Conservation (phyloP, 1,284 basidiomycete species). For the Trichosporon asahii region DNA sequence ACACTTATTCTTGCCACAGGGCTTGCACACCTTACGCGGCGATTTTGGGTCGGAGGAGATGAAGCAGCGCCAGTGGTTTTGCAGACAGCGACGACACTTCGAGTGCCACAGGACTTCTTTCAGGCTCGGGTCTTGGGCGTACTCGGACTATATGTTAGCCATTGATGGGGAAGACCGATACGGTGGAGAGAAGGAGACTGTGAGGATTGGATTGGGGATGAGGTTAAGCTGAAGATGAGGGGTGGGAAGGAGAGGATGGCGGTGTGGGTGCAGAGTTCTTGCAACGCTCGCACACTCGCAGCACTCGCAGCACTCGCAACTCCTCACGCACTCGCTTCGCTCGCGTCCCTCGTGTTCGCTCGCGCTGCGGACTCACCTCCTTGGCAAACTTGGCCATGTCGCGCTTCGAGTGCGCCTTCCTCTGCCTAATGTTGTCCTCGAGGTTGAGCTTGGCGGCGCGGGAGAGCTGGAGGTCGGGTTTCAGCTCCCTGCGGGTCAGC, state of each 20-base stretch:
- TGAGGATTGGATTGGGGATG: too few species aligned
- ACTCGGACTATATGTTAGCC: constrained; percentile 15
- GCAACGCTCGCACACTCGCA: too few species aligned
- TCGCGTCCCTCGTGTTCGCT: too few species aligned
- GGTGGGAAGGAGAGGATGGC: background rate
- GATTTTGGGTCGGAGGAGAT: constrained; percentile 15
- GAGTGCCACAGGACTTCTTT: constrained; percentile 17
- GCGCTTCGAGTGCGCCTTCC: constrained; percentile 19
- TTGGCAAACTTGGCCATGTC: constrained; percentile 21
- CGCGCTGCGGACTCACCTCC: constrained; percentile 26
- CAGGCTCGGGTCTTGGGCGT: constrained; percentile 13
- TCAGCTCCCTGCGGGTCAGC: background rate
- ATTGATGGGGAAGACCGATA: background rate
- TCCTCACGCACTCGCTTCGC: background rate
- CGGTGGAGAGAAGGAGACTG: background rate
- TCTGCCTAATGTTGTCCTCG: constrained; percentile 7
- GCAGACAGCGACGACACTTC: constrained; percentile 19
- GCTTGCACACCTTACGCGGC: constrained; percentile 21
- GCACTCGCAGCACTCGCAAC: too few species aligned
- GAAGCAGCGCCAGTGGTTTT: constrained; percentile 24
- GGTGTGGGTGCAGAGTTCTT: too few species aligned
- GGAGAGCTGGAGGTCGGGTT: background rate
- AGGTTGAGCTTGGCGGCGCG: background rate
- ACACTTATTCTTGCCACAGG: constrained; percentile 28
- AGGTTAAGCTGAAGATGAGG: background rate